These are phyloP conservation scores for Tylopilus sp. DNA, from an alignment of 1,284 basidiomycete genomes.

Conservation along the genomic window DNA sequence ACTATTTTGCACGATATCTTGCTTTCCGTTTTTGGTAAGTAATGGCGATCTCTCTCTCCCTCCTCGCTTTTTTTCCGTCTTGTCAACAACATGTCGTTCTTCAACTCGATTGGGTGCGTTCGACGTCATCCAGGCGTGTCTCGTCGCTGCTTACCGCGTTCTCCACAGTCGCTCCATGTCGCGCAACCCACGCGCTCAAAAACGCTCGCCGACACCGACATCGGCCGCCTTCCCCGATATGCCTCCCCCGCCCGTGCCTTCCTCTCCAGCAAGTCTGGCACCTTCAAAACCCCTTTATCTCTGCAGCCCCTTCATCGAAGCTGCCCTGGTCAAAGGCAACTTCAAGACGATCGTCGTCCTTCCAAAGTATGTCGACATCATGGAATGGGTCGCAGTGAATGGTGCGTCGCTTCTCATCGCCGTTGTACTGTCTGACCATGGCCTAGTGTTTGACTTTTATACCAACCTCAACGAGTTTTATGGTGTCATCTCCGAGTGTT, in stretches of 20 bases:
- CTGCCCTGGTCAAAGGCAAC: constrained; percentile 95
- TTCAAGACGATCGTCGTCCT: constrained; percentile 98
- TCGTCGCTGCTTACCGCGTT: background rate
- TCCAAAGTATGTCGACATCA: constrained; percentile 95
- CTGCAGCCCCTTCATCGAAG: constrained; percentile 95
- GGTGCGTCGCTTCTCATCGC: constrained; percentile 44
- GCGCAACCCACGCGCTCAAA: constrained; percentile 58
- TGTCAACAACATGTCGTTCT: constrained; percentile 63
- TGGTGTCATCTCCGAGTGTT: constrained; percentile 92
- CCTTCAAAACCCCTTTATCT: constrained; percentile 75
- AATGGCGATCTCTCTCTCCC: too few species aligned
- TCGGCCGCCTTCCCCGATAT: constrained; percentile 53
- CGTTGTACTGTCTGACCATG: background rate
- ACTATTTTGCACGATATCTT: constrained; percentile 6
- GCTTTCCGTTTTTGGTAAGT: constrained; percentile 8
- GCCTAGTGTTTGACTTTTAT: constrained; percentile 89
- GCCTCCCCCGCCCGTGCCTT: constrained; percentile 40
- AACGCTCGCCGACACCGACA: constrained; percentile 68
- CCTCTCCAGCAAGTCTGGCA: constrained; percentile 37
- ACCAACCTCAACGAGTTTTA: constrained; percentile 98
- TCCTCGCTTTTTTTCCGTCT: background rate
- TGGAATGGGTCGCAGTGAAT: constrained; percentile 99
- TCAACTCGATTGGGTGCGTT: constrained; percentile 70
- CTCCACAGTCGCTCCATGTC: constrained; percentile 63
- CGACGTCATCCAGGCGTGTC: background rate